Base-by-base conservation (phyloP, 441 rosid species). In the Daphne laureola region DNA sequence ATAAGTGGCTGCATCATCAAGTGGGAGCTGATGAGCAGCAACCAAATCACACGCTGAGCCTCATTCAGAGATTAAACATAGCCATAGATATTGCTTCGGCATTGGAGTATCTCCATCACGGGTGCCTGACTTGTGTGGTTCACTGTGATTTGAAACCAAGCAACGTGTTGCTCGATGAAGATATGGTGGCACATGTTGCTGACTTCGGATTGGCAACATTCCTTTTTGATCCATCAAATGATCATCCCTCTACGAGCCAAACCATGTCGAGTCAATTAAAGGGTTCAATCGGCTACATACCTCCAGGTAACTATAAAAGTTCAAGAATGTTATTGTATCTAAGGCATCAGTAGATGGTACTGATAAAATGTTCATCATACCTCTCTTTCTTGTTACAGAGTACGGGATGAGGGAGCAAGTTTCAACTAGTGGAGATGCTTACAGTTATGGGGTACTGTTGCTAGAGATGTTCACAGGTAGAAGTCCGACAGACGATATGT, bases 61-160 rank as follows among this genome's bases (percentile, higher is more conserved):
- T 59, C 8, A 40, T 17, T 4, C 55, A 59, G 18, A 42, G 63
- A 27, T 15, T 59, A 3, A 50, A 59, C 31, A 52, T 60, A 2
- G 45, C 57, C 51, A 44, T 60, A 8, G 64, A 59, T 59, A 48
- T 59, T 2, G 17, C 4, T 0, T 51, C 64, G 7, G 86, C 86
- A 23, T 54, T 80, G 69, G 71, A 77, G 15, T 77, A 77, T 67
- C 86, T 77, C 21, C 83, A 75, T 51, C 58, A 67, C 53, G 21
- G 52, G 18, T 72, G 65, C n/a, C 65, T 55, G 17, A 71, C 63
- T 16, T 65, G 74, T 0, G 70, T 77, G 44, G 77, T 62, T 16
- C 76, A 72, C 51, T 67, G 73, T n/a, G 73, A 72, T 54, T 55
- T 67, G 14, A 73, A 73, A 54, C 74, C 74, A 16, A 69, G 67